Conservation (phyloP, 495 filamentous ascomycete genomes). For the Penicillium roqueforti region DNA sequence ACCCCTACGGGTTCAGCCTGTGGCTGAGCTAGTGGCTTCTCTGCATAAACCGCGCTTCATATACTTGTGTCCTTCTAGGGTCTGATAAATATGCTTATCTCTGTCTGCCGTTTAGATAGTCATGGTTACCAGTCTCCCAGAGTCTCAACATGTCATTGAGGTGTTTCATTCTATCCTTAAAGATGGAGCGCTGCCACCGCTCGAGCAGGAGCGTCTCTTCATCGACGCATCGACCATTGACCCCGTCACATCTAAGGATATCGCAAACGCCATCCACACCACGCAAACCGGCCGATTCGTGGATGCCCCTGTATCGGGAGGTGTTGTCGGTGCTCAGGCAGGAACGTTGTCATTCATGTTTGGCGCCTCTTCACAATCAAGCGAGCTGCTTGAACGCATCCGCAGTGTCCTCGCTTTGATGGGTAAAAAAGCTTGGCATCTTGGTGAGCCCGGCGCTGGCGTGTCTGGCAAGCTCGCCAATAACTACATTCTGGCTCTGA, state of each 20-base stretch:
- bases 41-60: not conserved
- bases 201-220: slow-evolving; percentile 56
- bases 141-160: slow-evolving; percentile 71
- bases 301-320: slow-evolving; percentile 82
- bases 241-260: slow-evolving; percentile 65
- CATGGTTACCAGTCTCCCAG: slow-evolving; percentile 75
- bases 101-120: slow-evolving; percentile 54
- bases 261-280: slow-evolving; percentile 57
- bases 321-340: slow-evolving; percentile 73
- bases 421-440: slow-evolving; percentile 77
- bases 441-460: slow-evolving; percentile 74
- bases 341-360: slow-evolving; percentile 85
- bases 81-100: slow-evolving; percentile 14
- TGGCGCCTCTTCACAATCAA: slow-evolving; percentile 53
- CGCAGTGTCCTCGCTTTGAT: slow-evolving; percentile 66
- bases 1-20: not conserved
- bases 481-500: slow-evolving; percentile 88
- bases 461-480: slow-evolving; percentile 86
- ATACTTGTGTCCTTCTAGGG: not conserved
- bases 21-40: not conserved
- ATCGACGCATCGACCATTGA: slow-evolving; percentile 88
- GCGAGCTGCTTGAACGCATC: slow-evolving; percentile 53
- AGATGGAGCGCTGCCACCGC: slow-evolving; percentile 33
- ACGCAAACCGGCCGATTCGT: slow-evolving; percentile 59
- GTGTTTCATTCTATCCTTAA: slow-evolving; percentile 65